Base-by-base conservation (phyloP, 352 stramenopile species). In the Phytopythium chamaehyphon region DNA sequence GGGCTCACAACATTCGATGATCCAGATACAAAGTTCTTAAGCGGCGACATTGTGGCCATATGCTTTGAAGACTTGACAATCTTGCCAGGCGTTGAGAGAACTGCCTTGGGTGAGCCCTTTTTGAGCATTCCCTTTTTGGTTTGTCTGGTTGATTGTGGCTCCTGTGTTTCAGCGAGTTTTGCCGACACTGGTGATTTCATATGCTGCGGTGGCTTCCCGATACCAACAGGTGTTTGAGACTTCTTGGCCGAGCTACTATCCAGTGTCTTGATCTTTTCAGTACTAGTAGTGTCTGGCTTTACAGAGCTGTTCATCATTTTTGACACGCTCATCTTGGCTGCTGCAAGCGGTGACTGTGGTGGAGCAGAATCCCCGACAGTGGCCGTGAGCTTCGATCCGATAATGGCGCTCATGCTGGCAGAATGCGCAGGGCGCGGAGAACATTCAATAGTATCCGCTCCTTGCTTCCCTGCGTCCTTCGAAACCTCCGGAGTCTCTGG, bases 11-110 rank as follows among this genome's bases (percentile, higher is more conserved):
- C 66, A 21, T 50, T 55, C 1, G 40, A 43, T 9, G 40, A 47
- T 3, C 19, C 39, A 10, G 46, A 61, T 39, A 57, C 22, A 12
- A 59, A 33, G 21, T 67, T 69, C 42, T 71, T 73, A 19, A 69
- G 55, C 6, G 65, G 61, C 37, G 65, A 71, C 36, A 55, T 46
- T 0, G 43, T 38, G 24, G 24, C 49, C 15, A 35, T 15, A 28
- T 54, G 45, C 43, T 57, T 40, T 37, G 59, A 59, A 0, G 54
- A 59, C 53, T 73, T 77, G 26, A 76, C 57, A 22, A 84, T 70
- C 49, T 79, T 76, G 8, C 66, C 63, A 2, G 73, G 75, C 6
- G 80, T 40, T 0, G 65, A 66, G 33, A 86, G 59, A 24, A 54
- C 53, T 4, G 64, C 57, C 44, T 71, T 78, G 18, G 58, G 50